These are phyloP conservation scores for Auricularia sp. DNA, from an alignment of 768 basidiomycete genomes.

Conservation along the genomic window DNA sequence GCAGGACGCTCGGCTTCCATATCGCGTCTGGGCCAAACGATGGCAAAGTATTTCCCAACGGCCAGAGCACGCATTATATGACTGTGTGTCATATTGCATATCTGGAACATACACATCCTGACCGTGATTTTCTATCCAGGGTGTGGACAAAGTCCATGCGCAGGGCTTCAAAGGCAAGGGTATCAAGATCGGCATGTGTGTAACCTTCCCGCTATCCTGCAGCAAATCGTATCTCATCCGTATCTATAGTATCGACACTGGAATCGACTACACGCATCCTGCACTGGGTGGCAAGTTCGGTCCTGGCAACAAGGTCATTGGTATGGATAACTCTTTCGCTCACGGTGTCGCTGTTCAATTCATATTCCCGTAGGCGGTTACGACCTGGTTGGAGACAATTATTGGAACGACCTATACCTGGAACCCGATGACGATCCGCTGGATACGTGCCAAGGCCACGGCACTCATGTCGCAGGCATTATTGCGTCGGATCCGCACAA, in stretches of 20 bases:
- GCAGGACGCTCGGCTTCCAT: neutral
- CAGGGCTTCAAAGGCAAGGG: neutral
- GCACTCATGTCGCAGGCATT: conserved; percentile 8
- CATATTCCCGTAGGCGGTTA: neutral
- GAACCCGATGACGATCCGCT: neutral
- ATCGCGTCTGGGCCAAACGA: neutral
- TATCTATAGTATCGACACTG: conserved; percentile 13
- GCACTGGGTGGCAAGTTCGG: neutral
- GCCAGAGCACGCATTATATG: conserved; percentile 5
- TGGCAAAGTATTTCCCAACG: neutral
- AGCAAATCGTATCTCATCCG: neutral
- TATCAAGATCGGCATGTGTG: neutral
- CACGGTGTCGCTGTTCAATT: too few relatives aligned
- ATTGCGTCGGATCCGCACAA: neutral
- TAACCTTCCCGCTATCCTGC: neutral
- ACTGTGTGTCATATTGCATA: neutral
- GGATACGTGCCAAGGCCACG: neutral
- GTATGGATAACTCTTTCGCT: too few relatives aligned
- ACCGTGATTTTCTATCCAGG: neutral
- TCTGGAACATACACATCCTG: too few relatives aligned
- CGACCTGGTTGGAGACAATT: neutral
- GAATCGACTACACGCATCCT: neutral
- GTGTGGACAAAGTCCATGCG: neutral
- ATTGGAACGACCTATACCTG: neutral
- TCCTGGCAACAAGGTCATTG: neutral